Evolutionary conservation across 2,329 filamentous ascomycete species (phyloP).

Genomic region (Fusarium sp.): DNA sequence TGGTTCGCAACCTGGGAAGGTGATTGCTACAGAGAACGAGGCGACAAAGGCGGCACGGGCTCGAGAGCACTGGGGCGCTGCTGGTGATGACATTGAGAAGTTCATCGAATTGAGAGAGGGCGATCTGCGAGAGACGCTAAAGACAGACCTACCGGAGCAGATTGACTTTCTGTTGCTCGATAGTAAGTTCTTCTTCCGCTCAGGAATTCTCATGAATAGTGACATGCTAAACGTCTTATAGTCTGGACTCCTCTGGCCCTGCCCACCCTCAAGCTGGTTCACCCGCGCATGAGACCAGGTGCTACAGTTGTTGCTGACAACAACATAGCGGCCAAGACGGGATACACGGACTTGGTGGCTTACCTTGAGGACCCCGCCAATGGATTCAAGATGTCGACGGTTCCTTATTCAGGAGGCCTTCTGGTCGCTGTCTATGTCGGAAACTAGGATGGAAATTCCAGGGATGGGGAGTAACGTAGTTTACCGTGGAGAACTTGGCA

Average conservation of each 20-base stretch:
- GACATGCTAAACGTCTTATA: slow-evolving; percentile 41
- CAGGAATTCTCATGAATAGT: too few species aligned
- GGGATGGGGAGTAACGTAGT: background rate
- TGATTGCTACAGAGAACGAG: slow-evolving; percentile 73
- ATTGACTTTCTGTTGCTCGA: slow-evolving; percentile 71
- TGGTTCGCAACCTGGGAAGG: slow-evolving; percentile 41
- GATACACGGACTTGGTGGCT: slow-evolving; percentile 60
- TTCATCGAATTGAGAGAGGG: slow-evolving; percentile 69
- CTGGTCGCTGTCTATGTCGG: slow-evolving; percentile 40
- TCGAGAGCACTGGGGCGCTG: slow-evolving; percentile 63
- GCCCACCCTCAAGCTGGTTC: slow-evolving; percentile 61
- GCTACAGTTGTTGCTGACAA: slow-evolving; percentile 65
- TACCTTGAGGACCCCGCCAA: slow-evolving; percentile 59
- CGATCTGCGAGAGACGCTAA: slow-evolving; percentile 65
- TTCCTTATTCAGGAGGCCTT: slow-evolving; percentile 48
- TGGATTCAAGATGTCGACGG: slow-evolving; percentile 57
- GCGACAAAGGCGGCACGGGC: slow-evolving; percentile 63
- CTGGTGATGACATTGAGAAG: slow-evolving; percentile 59
- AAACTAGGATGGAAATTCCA: background rate
- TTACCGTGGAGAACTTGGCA: background rate
- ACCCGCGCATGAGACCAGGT: slow-evolving; percentile 58
- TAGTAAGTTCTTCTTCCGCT: slow-evolving; percentile 58
- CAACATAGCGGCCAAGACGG: slow-evolving; percentile 49
- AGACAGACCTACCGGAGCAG: slow-evolving; percentile 56
- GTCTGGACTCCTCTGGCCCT: slow-evolving; percentile 68